These are phyloP conservation scores for Pestalotiopsis sp. DNA, from an alignment of 2,329 filamentous ascomycete genomes.

Conservation along the genomic window DNA sequence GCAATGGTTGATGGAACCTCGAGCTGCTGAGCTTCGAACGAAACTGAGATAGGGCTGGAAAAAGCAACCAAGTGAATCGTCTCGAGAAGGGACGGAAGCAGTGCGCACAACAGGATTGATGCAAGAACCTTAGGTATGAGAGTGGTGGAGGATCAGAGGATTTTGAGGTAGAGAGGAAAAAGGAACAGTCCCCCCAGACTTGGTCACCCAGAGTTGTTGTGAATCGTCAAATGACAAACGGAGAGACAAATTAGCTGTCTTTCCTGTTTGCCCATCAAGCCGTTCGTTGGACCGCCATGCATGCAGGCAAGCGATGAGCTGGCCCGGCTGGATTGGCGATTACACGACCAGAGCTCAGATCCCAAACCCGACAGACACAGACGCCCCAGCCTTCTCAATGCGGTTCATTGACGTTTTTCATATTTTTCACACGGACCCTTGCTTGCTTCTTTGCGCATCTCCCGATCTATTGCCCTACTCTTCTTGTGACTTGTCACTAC, in stretches of 20 bases:
- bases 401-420: not conserved
- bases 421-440: not conserved
- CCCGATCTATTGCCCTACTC: not conserved
- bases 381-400: not conserved
- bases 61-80: not conserved
- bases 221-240: not conserved
- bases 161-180: not conserved
- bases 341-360: not conserved
- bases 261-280: not conserved
- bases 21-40: not conserved
- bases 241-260: not conserved
- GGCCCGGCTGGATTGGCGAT: constrained; percentile 1
- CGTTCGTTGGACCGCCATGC: constrained; percentile 11
- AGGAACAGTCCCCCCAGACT: not conserved
- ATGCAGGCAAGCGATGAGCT: constrained; percentile 6
- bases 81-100: not conserved
- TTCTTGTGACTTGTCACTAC: not conserved
- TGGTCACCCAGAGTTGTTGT: not conserved
- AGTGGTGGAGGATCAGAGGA: not conserved
- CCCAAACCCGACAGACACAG: not conserved
- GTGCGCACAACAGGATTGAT: not conserved
- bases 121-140: not conserved
- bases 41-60: not conserved
- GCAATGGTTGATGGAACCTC: not conserved
- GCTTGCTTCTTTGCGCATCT: not conserved